A percentile compares a stretch with the other conserved stretches of the same genome.
These are phyloP conservation scores for Taphrina sp. DNA, from an alignment of 1,139 yeast species.

Conservation along the genomic window DNA sequence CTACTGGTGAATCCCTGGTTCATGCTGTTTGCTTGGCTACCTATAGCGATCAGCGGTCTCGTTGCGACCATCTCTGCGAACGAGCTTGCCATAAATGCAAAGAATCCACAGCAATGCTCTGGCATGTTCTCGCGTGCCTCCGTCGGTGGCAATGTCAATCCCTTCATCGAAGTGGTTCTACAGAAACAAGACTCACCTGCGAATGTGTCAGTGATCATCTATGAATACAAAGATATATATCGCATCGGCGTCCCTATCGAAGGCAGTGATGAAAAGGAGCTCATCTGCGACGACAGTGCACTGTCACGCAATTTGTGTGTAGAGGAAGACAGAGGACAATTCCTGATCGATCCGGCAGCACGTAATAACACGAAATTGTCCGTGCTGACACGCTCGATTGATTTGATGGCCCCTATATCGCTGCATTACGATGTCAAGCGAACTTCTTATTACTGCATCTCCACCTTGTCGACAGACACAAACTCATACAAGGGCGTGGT, in stretches of 20 bases:
- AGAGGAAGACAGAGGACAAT: conserved; percentile 53
- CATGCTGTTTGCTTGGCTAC: not conserved
- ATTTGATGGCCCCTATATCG: conserved; percentile 39
- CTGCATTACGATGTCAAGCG: conserved; percentile 61
- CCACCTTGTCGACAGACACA: conserved; percentile 49
- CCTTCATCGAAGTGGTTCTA: conserved; percentile 31
- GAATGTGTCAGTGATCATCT: conserved; percentile 53
- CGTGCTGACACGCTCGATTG: conserved; percentile 30
- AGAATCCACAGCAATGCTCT: conserved; percentile 31
- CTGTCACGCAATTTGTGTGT: conserved; percentile 59
- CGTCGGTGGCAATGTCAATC: conserved; percentile 32
- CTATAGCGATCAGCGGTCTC: not conserved
- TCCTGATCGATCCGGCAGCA: conserved; percentile 36
- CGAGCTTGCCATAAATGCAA: conserved; percentile 14
- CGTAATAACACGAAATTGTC: conserved; percentile 26
- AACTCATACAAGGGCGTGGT: conserved; percentile 28
- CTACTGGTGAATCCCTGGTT: too few species aligned
- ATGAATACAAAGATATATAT: conserved; percentile 76
- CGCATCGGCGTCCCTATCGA: conserved; percentile 57
- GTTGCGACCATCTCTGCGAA: conserved; percentile 4
- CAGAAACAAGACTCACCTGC: conserved; percentile 7
- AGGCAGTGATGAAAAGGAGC: conserved; percentile 47
- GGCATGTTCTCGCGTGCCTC: conserved; percentile 29
- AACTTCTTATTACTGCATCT: conserved; percentile 91
- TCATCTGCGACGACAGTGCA: conserved; percentile 75